Base-by-base conservation (phyloP, 2,329 filamentous ascomycete species). In the Trichoderma atroviride region DNA sequence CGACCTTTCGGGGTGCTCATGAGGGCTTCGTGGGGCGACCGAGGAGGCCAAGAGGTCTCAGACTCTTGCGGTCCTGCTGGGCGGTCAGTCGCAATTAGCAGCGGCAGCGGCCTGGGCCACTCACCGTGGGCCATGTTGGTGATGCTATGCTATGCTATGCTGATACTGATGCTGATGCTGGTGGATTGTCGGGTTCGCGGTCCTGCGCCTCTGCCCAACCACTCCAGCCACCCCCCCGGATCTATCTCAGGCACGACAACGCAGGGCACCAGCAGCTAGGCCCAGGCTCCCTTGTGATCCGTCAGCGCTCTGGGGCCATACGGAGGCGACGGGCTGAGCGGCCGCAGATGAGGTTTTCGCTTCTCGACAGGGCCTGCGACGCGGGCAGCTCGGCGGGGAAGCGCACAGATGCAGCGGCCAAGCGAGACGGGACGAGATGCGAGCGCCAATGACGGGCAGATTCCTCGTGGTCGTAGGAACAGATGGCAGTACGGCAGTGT, bases 1-100 rank as follows among this genome's bases (percentile, higher is more conserved):
- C 94, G 91, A 65, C 94, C 95, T 73, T 90, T 88, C 0, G 95
- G 95, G 4, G 94, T 89, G 77, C 86, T 85, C 47, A 89, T 76
- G 24, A 91, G 83, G 63, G 83, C 88, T 76, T 91, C 89, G 77
- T 87, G 87, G 53, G 89, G 89, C 68, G 89, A 91, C 77, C 86
- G 83, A 27, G 89, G 89, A 22, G 89, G 89, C 89, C 89, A 92
- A 79, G 89, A 86, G 56, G 83, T 79, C 75, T 85, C 83, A 70
- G 82, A 78, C 74, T 80, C 78, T 72, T 68, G 68, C 27, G 58
- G 33, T 43, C 58, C 69, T 70, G 66, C 53, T 57, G 27, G 61
- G 67, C 61, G 59, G 57, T 63, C 63, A 71, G 67, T 57, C 58
- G n/a, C 24, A 40, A 53, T 59, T 65, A 22, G 47, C 57, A 62